A percentile compares a stretch with the other conserved stretches of the same genome.
Evolutionary conservation across 371 early-diverging fungal genomes (phyloP).

Genomic region (Apophysomyces ossiformis): DNA sequence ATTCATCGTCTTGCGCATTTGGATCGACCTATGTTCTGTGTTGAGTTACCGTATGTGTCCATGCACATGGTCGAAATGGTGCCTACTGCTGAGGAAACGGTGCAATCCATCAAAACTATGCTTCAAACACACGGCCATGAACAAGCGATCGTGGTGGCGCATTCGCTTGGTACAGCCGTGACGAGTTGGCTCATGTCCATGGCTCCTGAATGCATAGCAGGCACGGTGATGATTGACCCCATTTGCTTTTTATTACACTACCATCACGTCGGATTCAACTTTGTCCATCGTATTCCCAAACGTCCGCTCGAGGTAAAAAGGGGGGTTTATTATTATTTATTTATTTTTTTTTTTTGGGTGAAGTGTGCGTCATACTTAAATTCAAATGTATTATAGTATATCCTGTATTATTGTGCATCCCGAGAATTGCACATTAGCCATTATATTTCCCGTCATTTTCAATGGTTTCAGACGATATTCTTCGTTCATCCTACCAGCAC

Average conservation of each 20-base stretch:
- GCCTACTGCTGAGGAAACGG: slow-evolving; percentile 61
- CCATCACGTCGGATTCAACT: slow-evolving; percentile 67
- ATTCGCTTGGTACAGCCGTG: slow-evolving; percentile 68
- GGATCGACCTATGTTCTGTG: slow-evolving; percentile 62
- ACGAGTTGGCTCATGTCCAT: slow-evolving; percentile 50
- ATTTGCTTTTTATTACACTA: slow-evolving; percentile 70
- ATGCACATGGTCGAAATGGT: slow-evolving; percentile 64
- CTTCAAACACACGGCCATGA: slow-evolving; percentile 49
- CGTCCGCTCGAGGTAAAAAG: slow-evolving; percentile 56
- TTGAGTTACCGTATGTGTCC: slow-evolving; percentile 73
- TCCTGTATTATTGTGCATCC: slow-evolving; percentile 63
- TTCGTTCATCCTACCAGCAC: slow-evolving; percentile 34
- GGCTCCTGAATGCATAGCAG: slow-evolving; percentile 53
- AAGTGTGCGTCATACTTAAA: no score
- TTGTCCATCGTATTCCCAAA: slow-evolving; percentile 64
- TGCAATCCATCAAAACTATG: slow-evolving; percentile 58
- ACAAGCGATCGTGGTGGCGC: slow-evolving; percentile 66
- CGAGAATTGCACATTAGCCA: slow-evolving; percentile 68
- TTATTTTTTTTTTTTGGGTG: neutral
- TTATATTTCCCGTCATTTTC: slow-evolving; percentile 67
- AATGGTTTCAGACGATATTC: slow-evolving; percentile 62
- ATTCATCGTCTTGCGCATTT: slow-evolving; percentile 42
- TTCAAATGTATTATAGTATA: slow-evolving; percentile 29
- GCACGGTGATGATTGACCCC: slow-evolving; percentile 68
- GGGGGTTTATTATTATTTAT: no score